phyloP scores from a whole-genome alignment of 192 early-diverging fungal species.

The Haplosporangium gracile region DNA sequence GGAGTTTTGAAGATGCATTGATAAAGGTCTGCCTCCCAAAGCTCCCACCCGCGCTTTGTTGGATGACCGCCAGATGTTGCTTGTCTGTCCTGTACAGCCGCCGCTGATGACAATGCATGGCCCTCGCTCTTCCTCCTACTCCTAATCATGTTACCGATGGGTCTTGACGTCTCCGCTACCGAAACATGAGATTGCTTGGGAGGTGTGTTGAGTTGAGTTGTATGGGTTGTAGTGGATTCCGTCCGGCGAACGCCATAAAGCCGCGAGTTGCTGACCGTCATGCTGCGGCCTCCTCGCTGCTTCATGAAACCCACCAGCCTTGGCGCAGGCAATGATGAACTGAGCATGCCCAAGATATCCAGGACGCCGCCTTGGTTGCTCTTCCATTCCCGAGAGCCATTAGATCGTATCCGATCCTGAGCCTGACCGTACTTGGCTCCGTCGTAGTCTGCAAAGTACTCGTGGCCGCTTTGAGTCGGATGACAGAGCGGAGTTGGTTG shows the following conservation, averaged over 20 bases:
- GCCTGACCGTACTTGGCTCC: neutral
- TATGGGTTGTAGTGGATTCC: conserved; percentile 14
- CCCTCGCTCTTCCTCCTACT: conserved; percentile 32
- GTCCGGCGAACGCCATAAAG: conserved; percentile 42
- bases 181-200: conserved; percentile 32
- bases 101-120: neutral
- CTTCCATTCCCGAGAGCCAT: neutral
- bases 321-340: conserved; percentile 45
- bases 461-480: neutral
- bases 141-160: neutral
- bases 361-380: neutral
- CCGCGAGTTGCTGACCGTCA: conserved; percentile 37
- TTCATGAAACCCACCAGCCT: conserved; percentile 50
- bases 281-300: conserved; percentile 44
- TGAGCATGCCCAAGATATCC: conserved; percentile 17
- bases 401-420: neutral
- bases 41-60: conserved; percentile 47
- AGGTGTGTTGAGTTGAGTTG: neutral
- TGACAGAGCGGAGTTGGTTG: neutral
- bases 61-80: neutral
- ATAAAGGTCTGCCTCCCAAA: conserved; percentile 55
- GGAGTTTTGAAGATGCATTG: conserved; percentile 52
- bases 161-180: conserved; percentile 6
- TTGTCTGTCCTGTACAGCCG: neutral
- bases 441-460: neutral